Percentiles rank a stretch among this genome's conserved stretches.
Evolutionary conservation across 129 eudicot genomes (phyloP).

Genomic region (Chrysanthemum seticuspe): DNA sequence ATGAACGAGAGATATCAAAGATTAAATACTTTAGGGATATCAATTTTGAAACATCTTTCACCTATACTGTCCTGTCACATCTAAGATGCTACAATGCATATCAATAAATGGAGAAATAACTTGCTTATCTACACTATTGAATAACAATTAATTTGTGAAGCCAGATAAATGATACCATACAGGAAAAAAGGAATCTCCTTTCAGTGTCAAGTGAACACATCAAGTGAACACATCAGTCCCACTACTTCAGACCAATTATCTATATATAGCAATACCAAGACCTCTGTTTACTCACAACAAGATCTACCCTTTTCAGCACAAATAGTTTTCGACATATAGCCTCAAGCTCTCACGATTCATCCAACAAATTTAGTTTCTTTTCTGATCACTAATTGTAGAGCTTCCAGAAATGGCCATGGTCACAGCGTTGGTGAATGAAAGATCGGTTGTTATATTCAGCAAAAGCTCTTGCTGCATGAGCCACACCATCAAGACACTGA

Average conservation of each 20-base stretch:
- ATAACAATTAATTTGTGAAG: constrained; percentile 16
- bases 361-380: constrained; percentile 1
- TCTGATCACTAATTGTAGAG: background rate
- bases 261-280: constrained; percentile 30
- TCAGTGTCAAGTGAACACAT: constrained; percentile 12
- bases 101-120: constrained; percentile 29
- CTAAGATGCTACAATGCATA: constrained; percentile 32
- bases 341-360: too few relatives aligned
- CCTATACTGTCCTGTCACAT: constrained; percentile 12
- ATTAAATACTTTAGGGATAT: background rate
- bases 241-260: constrained; percentile 1
- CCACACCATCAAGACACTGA: constrained; percentile 62
- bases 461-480: constrained; percentile 62
- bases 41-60: constrained; percentile 17
- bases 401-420: constrained; percentile 41
- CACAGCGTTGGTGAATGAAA: constrained; percentile 38
- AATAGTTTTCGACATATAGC: background rate
- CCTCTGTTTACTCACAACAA: constrained; percentile 28
- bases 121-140: constrained; percentile 17
- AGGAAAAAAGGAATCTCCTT: constrained; percentile 21
- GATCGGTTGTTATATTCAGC: constrained; percentile 71
- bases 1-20: background rate
- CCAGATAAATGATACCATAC: constrained; percentile 14
- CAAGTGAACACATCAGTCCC: too few relatives aligned
- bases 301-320: background rate